phyloP scores from a whole-genome alignment of 2,329 filamentous ascomycete genomes.

The Botryotinia narcissicola region DNA sequence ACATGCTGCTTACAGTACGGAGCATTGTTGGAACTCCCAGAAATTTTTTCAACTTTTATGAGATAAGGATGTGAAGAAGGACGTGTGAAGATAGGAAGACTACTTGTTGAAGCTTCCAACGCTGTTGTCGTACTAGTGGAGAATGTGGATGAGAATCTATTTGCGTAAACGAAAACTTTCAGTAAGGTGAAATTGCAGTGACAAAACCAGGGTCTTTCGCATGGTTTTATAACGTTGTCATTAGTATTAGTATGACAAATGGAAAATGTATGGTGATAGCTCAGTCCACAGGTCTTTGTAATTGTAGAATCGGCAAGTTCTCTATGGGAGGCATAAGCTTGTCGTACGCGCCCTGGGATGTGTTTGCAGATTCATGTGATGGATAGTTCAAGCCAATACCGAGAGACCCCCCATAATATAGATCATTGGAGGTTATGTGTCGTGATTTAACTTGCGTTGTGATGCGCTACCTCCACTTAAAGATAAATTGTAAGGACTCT shows the following conservation, averaged over 20 bases:
- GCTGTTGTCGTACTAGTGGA: background rate
- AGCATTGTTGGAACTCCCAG: background rate
- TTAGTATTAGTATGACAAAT: background rate
- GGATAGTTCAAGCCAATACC: background rate
- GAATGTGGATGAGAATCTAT: background rate
- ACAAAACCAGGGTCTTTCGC: rapidly evolving
- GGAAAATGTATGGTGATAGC: background rate
- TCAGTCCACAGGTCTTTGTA: background rate
- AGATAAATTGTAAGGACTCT: background rate
- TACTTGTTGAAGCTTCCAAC: background rate
- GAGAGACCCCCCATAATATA: rapidly evolving
- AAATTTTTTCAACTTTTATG: background rate
- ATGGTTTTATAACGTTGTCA: background rate
- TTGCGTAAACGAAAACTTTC: background rate
- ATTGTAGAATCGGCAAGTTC: background rate
- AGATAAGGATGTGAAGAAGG: background rate
- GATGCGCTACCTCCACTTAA: background rate
- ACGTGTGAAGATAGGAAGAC: rapidly evolving
- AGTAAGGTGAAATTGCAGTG: background rate
- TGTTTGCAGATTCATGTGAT: background rate
- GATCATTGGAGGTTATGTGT: background rate
- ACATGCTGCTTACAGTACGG: background rate
- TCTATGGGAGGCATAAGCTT: background rate
- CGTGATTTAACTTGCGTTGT: background rate
- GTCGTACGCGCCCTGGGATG: background rate